Conservation (phyloP, 2,329 filamentous ascomycete genomes). For the Lachnum nothofagi region DNA sequence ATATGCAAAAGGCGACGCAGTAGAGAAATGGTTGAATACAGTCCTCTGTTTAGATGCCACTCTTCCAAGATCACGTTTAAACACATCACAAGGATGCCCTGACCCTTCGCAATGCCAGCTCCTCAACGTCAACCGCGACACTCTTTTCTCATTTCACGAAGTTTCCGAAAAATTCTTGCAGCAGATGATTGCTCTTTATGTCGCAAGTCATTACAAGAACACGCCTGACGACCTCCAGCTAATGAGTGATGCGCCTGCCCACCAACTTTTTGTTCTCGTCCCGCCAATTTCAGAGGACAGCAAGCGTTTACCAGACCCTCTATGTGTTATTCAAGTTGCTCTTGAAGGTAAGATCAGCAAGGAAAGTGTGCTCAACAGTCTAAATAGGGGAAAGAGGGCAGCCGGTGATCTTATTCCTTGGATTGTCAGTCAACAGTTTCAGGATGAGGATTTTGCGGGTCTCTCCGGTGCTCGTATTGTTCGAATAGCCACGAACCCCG, state of each 20-base stretch:
- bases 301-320: constrained; percentile 78
- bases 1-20: constrained; percentile 82
- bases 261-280: constrained; percentile 91
- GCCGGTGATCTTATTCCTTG: constrained; percentile 93
- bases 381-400: constrained; percentile 83
- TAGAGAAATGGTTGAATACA: constrained; percentile 95
- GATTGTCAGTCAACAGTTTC: constrained; percentile 96
- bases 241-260: constrained; percentile 95
- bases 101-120: constrained; percentile 89
- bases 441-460: constrained; percentile 92
- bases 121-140: constrained; percentile 91
- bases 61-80: constrained; percentile 54
- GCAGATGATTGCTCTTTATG: constrained; percentile 96
- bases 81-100: constrained; percentile 59
- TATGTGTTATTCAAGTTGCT: constrained; percentile 91
- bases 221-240: constrained; percentile 96
- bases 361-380: constrained; percentile 82
- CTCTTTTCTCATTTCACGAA: constrained; percentile 94
- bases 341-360: constrained; percentile 92
- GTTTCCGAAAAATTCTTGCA: constrained; percentile 96
- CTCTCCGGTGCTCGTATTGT: constrained; percentile 89
- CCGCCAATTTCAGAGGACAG: constrained; percentile 75
- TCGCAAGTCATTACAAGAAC: constrained; percentile 97
- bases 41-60: constrained; percentile 92
- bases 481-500: constrained; percentile 91